Evolutionary conservation across 2,329 filamentous ascomycete genomes (phyloP).

Genomic region (Blumeria graminis): DNA sequence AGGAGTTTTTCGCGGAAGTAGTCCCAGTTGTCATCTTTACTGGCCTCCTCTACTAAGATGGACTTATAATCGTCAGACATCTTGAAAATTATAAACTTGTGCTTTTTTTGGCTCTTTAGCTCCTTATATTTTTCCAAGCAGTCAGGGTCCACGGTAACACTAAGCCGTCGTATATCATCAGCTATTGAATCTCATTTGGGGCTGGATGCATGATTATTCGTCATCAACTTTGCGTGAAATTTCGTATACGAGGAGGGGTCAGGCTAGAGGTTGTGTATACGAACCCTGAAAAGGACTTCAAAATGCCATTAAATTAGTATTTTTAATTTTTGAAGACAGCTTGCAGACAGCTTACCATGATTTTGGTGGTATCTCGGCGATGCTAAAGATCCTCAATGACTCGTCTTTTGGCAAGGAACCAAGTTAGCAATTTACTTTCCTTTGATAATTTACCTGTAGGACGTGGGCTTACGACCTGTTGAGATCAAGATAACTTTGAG

Average conservation of each 20-base stretch:
- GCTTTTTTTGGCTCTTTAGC: conserved; percentile 58
- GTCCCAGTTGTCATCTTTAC: conserved; percentile 41
- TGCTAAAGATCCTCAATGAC: too few species aligned
- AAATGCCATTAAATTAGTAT: not conserved
- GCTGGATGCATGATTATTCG: not conserved
- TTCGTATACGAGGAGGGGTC: not conserved
- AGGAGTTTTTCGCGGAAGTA: conserved; percentile 54
- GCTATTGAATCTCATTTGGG: not conserved
- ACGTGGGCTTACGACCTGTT: too few species aligned
- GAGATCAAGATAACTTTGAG: too few species aligned
- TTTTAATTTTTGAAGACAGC: not conserved
- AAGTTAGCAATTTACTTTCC: too few species aligned
- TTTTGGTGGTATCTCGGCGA: not conserved
- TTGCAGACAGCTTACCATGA: conserved; percentile 5
- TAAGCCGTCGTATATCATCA: conserved; percentile 16
- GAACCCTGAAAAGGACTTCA: conserved; percentile 44
- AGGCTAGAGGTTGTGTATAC: conserved; percentile 16
- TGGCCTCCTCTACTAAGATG: conserved; percentile 58
- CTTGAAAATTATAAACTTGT: conserved; percentile 78
- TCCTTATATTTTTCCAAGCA: conserved; percentile 54
- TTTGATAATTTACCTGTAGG: too few species aligned
- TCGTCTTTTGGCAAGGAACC: too few species aligned
- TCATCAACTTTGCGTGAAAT: not conserved
- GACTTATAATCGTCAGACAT: conserved; percentile 61
- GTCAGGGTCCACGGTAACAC: conserved; percentile 47